Conservation (phyloP, 1,139 yeast genomes). For the Sugiyamaella sp. region DNA sequence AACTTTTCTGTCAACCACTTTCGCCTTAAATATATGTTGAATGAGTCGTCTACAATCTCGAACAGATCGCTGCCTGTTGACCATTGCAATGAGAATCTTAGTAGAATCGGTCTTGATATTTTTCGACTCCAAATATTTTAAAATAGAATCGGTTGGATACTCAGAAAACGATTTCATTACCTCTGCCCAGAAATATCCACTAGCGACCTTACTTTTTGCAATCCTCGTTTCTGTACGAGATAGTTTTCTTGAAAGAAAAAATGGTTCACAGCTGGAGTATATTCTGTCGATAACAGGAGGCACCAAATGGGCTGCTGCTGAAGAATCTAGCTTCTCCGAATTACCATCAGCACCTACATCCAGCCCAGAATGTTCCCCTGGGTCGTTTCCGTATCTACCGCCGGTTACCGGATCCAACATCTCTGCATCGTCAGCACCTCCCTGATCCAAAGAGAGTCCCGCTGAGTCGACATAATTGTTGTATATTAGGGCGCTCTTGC, state of each 20-base stretch:
- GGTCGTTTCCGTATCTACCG: no score
- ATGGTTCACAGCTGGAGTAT: conserved; percentile 9
- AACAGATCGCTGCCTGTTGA: conserved; percentile 4
- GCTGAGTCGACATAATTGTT: not conserved
- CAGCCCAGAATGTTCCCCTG: not conserved
- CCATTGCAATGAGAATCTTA: conserved; percentile 1
- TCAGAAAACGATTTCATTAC: conserved; percentile 3
- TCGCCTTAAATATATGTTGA: not conserved
- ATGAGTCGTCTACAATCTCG: conserved; percentile 1
- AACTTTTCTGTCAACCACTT: not conserved
- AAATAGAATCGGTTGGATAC: conserved; percentile 2
- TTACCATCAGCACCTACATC: not conserved
- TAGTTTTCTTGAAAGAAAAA: not conserved
- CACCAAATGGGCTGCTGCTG: not conserved
- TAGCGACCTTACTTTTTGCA: not conserved
- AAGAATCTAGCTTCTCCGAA: no score
- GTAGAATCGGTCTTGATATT: not conserved
- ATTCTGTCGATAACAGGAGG: conserved; percentile 3
- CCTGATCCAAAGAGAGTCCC: not conserved
- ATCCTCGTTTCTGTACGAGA: not conserved
- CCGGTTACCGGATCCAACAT: no score
- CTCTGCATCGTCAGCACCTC: not conserved
- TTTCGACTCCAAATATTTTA: conserved; percentile 3
- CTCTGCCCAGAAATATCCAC: conserved; percentile 16
- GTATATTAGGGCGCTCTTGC: conserved; percentile 4